These are phyloP conservation scores for Ustilago vetiveriae DNA, from an alignment of 1,284 basidiomycete species.

Conservation along the genomic window DNA sequence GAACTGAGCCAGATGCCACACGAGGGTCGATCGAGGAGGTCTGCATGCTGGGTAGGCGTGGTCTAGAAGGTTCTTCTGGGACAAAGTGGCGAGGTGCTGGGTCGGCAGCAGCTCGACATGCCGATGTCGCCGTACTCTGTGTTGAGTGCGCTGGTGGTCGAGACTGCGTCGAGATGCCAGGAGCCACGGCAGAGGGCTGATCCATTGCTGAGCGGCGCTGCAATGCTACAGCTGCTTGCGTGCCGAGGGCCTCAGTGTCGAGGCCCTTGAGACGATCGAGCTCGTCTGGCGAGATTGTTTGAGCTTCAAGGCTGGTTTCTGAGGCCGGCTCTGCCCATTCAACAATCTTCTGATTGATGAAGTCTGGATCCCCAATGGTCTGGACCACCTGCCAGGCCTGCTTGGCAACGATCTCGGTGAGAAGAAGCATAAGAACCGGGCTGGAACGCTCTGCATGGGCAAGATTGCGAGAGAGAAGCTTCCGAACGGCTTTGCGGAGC, in stretches of 20 bases:
- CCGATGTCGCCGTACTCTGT: not conserved
- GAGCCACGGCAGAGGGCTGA: not conserved
- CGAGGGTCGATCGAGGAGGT: slow-evolving; percentile 3
- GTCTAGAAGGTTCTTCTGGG: not conserved
- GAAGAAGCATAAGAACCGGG: slow-evolving; percentile 44
- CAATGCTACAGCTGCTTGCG: slow-evolving; percentile 11
- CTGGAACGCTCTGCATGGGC: slow-evolving; percentile 40
- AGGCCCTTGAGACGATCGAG: slow-evolving; percentile 35
- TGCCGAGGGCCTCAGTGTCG: slow-evolving; percentile 16
- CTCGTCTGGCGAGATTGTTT: slow-evolving; percentile 43
- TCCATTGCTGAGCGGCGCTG: not conserved
- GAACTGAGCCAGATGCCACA: not conserved
- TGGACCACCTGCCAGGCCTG: slow-evolving; percentile 59
- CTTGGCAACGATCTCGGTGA: slow-evolving; percentile 57
- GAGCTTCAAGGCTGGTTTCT: slow-evolving; percentile 39
- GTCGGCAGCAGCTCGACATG: too few species aligned
- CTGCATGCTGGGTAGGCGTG: not conserved
- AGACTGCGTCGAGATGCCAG: not conserved
- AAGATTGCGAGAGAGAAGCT: slow-evolving; percentile 51
- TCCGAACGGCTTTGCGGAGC: slow-evolving; percentile 49
- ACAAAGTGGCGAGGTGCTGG: not conserved
- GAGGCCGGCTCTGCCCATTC: slow-evolving; percentile 48
- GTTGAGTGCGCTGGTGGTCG: not conserved
- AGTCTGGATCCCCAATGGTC: slow-evolving; percentile 57
- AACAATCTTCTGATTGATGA: slow-evolving; percentile 58